Evolutionary conservation across 2,329 filamentous ascomycete genomes (phyloP).

Genomic region (Plenodomus lindquistii): DNA sequence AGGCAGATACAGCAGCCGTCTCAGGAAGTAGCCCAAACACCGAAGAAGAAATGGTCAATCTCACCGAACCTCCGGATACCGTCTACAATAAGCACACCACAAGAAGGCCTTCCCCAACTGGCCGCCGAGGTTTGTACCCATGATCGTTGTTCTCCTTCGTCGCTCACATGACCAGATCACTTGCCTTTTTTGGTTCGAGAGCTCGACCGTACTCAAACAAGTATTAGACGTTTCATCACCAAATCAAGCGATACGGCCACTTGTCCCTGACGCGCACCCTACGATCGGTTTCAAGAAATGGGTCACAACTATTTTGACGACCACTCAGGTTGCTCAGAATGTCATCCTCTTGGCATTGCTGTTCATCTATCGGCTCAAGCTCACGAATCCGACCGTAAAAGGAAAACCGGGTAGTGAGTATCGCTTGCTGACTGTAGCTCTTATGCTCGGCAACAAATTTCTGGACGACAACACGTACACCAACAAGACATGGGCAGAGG

Average conservation of each 20-base stretch:
- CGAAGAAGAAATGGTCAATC: slow-evolving; percentile 38
- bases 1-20: slow-evolving; percentile 18
- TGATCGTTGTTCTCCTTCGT: slow-evolving; percentile 10
- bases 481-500: slow-evolving; percentile 99
- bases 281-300: slow-evolving; percentile 86
- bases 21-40: slow-evolving; percentile 28
- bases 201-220: slow-evolving; percentile 73
- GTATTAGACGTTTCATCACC: slow-evolving; percentile 65
- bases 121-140: slow-evolving; percentile 41
- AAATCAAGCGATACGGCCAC: slow-evolving; percentile 52
- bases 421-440: slow-evolving; percentile 84
- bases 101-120: slow-evolving; percentile 46
- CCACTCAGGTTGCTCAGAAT: slow-evolving; percentile 95
- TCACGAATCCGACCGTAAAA: slow-evolving; percentile 83
- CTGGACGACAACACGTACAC: slow-evolving; percentile 99
- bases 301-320: slow-evolving; percentile 87
- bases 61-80: slow-evolving; percentile 44
- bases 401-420: slow-evolving; percentile 94
- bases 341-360: slow-evolving; percentile 87
- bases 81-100: slow-evolving; percentile 42
- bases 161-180: slow-evolving; percentile 67
- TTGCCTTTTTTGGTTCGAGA: slow-evolving; percentile 97
- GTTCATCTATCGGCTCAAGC: slow-evolving; percentile 92
- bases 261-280: slow-evolving; percentile 75
- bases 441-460: slow-evolving; percentile 99